Percentiles rank a stretch among this genome's conserved stretches.
phyloP scores from a whole-genome alignment of 441 rosid genomes.

The Eutrema salsugineum region DNA sequence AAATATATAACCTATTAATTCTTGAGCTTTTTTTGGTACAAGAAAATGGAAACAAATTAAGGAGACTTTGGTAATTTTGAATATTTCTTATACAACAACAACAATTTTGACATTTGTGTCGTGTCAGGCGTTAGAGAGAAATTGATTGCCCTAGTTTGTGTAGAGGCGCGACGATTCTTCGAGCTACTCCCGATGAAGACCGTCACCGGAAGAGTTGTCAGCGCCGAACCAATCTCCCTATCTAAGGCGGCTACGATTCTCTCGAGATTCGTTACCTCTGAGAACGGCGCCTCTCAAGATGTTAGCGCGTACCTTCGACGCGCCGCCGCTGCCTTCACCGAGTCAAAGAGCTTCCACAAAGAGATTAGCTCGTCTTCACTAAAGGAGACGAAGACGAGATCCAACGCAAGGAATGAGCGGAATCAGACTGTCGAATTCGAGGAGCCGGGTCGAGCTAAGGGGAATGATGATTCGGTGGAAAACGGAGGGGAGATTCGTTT shows the following conservation, averaged over 20 bases:
- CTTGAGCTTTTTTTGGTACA: not conserved
- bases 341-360: slow-evolving; percentile 46
- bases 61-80: not conserved
- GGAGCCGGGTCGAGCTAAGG: not conserved
- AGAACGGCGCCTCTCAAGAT: slow-evolving; percentile 57
- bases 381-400: slow-evolving; percentile 22
- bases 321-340: slow-evolving; percentile 46
- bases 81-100: not conserved
- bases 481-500: not conserved
- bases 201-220: slow-evolving; percentile 37
- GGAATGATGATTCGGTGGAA: not conserved
- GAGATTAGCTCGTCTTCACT: slow-evolving; percentile 24
- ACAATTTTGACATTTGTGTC: not conserved
- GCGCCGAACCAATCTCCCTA: slow-evolving; percentile 40
- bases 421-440: not conserved
- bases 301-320: slow-evolving; percentile 57
- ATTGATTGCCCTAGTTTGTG: slow-evolving; percentile 22
- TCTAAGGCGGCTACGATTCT: slow-evolving; percentile 53
- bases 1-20: not conserved
- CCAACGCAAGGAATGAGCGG: slow-evolving; percentile 1
- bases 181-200: slow-evolving; percentile 46
- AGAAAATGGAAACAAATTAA: not conserved
- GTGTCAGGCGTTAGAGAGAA: not conserved
- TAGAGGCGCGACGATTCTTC: not conserved
- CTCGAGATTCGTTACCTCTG: slow-evolving; percentile 46